Evolutionary conservation across 495 filamentous ascomycete genomes (phyloP).

Genomic region (Penicillium lividum): DNA sequence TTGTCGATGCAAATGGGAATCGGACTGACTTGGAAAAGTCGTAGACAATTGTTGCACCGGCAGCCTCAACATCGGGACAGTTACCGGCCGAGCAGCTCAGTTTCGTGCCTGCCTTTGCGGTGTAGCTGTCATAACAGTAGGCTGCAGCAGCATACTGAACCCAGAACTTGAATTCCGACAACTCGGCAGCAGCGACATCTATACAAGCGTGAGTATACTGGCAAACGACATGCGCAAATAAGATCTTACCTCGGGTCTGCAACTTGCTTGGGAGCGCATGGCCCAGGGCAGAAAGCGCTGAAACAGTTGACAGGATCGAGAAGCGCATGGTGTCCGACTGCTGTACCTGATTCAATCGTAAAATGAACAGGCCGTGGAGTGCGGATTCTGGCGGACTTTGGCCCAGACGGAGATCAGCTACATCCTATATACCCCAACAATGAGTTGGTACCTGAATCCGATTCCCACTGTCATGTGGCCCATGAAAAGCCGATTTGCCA

Average conservation of each 20-base stretch:
- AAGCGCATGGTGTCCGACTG: not conserved
- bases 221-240: not conserved
- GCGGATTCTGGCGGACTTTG: not conserved
- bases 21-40: slow-evolving; percentile 59
- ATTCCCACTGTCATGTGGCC: not conserved
- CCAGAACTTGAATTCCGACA: slow-evolving; percentile 59
- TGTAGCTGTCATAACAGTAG: slow-evolving; percentile 60
- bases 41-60: slow-evolving; percentile 51
- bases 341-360: not conserved
- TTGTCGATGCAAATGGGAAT: not conserved
- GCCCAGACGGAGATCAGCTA: not conserved
- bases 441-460: not conserved
- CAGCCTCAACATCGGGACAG: slow-evolving; percentile 59
- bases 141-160: slow-evolving; percentile 68
- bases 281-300: slow-evolving; percentile 12
- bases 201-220: slow-evolving; percentile 1
- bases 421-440: not conserved
- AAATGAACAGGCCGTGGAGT: not conserved
- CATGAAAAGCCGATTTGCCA: not conserved
- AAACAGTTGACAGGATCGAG: slow-evolving; percentile 14
- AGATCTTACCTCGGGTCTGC: slow-evolving; percentile 20
- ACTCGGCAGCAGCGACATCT: slow-evolving; percentile 35
- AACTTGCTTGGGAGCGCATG: slow-evolving; percentile 17
- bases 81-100: slow-evolving; percentile 54
- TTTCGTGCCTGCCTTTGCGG: slow-evolving; percentile 38